These are phyloP conservation scores for Mollisia scopiformis DNA, from an alignment of 2,329 filamentous ascomycete genomes.

Conservation along the genomic window DNA sequence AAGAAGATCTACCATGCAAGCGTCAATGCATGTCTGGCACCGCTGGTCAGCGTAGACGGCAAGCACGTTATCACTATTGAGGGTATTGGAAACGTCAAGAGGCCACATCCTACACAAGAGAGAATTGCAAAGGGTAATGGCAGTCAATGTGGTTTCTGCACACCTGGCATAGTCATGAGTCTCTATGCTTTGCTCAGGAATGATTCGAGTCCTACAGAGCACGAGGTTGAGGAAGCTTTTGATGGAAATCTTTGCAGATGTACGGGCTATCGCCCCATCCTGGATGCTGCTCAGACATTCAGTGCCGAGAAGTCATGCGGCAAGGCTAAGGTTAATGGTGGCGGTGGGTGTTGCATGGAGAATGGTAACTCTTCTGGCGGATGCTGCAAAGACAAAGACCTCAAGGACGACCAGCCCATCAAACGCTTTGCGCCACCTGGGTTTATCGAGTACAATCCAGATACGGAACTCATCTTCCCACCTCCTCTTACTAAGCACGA, in stretches of 20 bases:
- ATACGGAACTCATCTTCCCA: conserved; percentile 95
- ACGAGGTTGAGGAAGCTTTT: conserved; percentile 93
- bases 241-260: conserved; percentile 95
- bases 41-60: conserved; percentile 89
- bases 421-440: conserved; percentile 81
- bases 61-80: conserved; percentile 99
- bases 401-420: conserved; percentile 54
- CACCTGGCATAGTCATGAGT: conserved; percentile 97
- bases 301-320: conserved; percentile 53
- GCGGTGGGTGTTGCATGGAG: conserved; percentile 73
- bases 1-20: conserved; percentile 94
- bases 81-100: conserved; percentile 87
- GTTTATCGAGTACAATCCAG: conserved; percentile 92
- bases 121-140: conserved; percentile 89
- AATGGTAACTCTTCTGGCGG: conserved; percentile 51
- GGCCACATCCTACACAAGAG: conserved; percentile 88
- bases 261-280: conserved; percentile 91
- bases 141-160: conserved; percentile 92
- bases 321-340: conserved; percentile 52
- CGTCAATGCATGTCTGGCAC: conserved; percentile 93
- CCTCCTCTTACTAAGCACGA: conserved; percentile 82
- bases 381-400: conserved; percentile 70
- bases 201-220: conserved; percentile 73
- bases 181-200: conserved; percentile 92
- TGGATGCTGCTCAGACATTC: conserved; percentile 93